Evolutionary conservation across 352 stramenopile genomes (phyloP), one percentile per base, ranked within the genome.

Genomic region (Globisporangium okanoganense): DNA sequence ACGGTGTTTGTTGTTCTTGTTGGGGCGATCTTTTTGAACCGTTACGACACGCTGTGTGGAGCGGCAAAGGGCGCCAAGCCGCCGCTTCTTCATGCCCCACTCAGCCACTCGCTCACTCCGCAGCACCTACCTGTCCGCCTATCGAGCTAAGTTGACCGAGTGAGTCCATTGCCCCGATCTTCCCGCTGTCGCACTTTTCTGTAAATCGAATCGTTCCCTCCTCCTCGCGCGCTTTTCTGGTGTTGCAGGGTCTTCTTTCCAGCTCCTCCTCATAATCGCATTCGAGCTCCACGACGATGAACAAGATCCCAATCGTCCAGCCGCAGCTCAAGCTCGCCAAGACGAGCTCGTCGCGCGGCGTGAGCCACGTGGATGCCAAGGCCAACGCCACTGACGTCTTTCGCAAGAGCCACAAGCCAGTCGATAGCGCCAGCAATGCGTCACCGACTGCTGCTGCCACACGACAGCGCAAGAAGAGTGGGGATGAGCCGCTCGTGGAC

Each of bases 401-500:
- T 27, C 24, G 16, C 33, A 36, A 36, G 29, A 41, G 10, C 43
- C 14, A 41, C 41, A 22, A 50, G 20, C 5, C 14, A 5, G 8
- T 24, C 49, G 27, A 20, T 12, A n/a, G 12, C 31, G 24, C 44
- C 13, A 62, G 20, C 31, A 54, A 13, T 27, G 31, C 40, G n/a
- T 8, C 29, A n/a, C 1, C 47, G 29, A 24, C 33, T 16, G 18
- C 38, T 22, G 0, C 38, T 22, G 18, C 16, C 38, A 45, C 16
- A n/a, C 13, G 22, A 8, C 55, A 50, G 35, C 35, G 62, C 62
- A 63, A 64, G 51, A 64, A 64, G 41, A 61, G 56, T 38, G 25
- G 54, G 27, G 61, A 71, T 40, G 55, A 58, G 27, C 58, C 79
- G 61, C 66, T 90, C 7, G 58, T 62, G 2, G 64, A 74, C 40